Evolutionary conservation across 2,329 filamentous ascomycete species (phyloP).

Genomic region (Stromatinia cepivora): DNA sequence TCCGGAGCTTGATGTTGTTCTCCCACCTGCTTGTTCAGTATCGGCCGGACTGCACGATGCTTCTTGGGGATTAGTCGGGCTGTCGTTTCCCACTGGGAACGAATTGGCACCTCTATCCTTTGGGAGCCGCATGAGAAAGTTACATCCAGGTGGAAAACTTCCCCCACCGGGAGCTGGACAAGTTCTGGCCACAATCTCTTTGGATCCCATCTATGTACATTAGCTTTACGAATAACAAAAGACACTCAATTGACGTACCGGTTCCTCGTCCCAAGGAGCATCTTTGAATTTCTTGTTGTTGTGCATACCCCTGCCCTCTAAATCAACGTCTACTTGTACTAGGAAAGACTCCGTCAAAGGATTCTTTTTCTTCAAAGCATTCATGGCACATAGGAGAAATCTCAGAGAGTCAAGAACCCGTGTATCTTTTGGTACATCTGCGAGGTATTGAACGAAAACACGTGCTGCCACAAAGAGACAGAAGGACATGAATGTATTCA

Average conservation of each 20-base stretch:
- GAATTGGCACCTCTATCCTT: slow-evolving; percentile 12
- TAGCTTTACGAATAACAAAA: slow-evolving; percentile 25
- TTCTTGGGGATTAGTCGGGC: not conserved
- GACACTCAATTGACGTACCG: slow-evolving; percentile 34
- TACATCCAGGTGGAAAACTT: slow-evolving; percentile 27
- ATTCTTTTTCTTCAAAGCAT: slow-evolving; percentile 82
- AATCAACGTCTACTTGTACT: slow-evolving; percentile 87
- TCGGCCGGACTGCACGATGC: not conserved
- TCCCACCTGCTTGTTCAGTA: not conserved
- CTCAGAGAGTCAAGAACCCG: slow-evolving; percentile 79
- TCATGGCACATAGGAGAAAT: slow-evolving; percentile 88
- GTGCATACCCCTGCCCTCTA: slow-evolving; percentile 69
- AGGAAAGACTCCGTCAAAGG: slow-evolving; percentile 93
- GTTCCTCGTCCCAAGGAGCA: slow-evolving; percentile 45
- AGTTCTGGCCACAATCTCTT: slow-evolving; percentile 26
- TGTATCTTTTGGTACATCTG: slow-evolving; percentile 82
- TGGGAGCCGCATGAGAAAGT: slow-evolving; percentile 23
- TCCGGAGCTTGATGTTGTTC: slow-evolving; percentile 15
- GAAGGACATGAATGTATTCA: slow-evolving; percentile 95
- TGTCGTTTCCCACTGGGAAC: not conserved
- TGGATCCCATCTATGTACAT: slow-evolving; percentile 33
- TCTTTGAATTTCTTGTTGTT: slow-evolving; percentile 58
- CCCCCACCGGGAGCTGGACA: slow-evolving; percentile 12
- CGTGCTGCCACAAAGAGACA: slow-evolving; percentile 94
- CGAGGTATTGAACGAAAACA: slow-evolving; percentile 96